A percentile compares a stretch with the other conserved stretches of the same genome.
Conservation (phyloP, 2,329 filamentous ascomycete species). For the Cladosporium sp. region DNA sequence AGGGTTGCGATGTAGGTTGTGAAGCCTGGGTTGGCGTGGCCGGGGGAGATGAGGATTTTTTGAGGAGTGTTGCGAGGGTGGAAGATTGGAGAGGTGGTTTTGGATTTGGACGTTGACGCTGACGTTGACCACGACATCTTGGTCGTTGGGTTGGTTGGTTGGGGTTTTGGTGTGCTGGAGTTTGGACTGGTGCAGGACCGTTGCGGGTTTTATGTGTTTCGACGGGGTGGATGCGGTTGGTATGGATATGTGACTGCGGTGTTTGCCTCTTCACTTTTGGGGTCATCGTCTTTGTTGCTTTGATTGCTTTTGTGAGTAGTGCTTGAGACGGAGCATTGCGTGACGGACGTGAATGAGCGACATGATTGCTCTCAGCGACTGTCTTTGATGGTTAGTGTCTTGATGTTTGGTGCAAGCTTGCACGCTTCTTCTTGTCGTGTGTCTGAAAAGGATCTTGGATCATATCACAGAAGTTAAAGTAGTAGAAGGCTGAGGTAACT, state of each 20-base stretch:
- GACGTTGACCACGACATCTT: no score
- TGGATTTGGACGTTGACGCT: not conserved
- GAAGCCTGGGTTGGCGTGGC: conserved; percentile 2
- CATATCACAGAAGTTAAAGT: not conserved
- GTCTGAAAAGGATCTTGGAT: not conserved
- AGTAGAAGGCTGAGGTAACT: not conserved
- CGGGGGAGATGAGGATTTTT: not conserved
- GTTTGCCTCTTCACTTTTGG: not conserved
- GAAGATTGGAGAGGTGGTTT: not conserved
- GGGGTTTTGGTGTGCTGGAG: not conserved
- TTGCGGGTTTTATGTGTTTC: not conserved
- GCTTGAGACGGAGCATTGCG: not conserved
- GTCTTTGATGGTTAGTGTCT: not conserved
- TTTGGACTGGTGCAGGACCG: not conserved
- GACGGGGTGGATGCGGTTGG: not conserved
- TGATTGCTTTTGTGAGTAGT: not conserved
- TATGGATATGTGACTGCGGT: not conserved
- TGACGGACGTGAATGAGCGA: not conserved
- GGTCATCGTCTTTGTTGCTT: not conserved
- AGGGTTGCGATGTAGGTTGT: conserved; percentile 2
- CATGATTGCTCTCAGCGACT: not conserved
- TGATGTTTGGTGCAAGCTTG: not conserved
- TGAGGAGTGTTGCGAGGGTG: not conserved
- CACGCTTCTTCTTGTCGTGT: not conserved
- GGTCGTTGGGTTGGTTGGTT: not conserved